Evolutionary conservation across 148 eudicot genomes (phyloP), one percentile per base, ranked within the genome.

Genomic region (Cornus suecica): DNA sequence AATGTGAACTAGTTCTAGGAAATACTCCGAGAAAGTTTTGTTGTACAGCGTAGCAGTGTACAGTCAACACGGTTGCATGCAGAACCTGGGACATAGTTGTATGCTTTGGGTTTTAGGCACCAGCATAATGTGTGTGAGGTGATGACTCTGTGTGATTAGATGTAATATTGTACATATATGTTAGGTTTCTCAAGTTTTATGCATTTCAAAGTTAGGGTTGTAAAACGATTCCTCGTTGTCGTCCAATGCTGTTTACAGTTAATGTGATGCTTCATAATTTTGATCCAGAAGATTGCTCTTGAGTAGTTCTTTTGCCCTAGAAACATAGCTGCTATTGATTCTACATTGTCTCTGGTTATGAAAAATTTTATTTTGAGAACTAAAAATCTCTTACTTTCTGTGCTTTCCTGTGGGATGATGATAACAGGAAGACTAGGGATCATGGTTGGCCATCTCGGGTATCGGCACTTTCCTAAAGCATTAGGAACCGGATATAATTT

Each of bases 1-100:
- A 15, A 82, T 82, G 86, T 85, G 75, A 82, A 14, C 9, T 5
- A 68, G 28, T 34, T 78, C 71, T 75, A 42, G 2, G 24, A 18
- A 20, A 65, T n/a, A 61, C 70, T 27, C 48, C 34, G 56, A 18
- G 20, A 32, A 24, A 23, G 56, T 72, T 30, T 15, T 20, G 61
- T 16, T 65, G 70, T 74, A 74, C 27, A 74, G 60, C 20, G 10
- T 64, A 45, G 77, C 48, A 20, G 77, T 74, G 61, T 74, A 74
- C 77, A 74, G 52, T 24, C 25, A 8, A 58, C 37, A 30, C 2
- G 70, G 24, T 22, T 65, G 69, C 61, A 22, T 74, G 69, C 45
- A 74, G 41, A 32, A 16, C 34, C 76, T 66, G 58, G 62, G 61
- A 60, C 28, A 18, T 60, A 34, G 28, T 65, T 65, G 9, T 74